These are phyloP conservation scores for Astrothelium subdiscretum DNA, from an alignment of 495 filamentous ascomycete species.

Conservation along the genomic window DNA sequence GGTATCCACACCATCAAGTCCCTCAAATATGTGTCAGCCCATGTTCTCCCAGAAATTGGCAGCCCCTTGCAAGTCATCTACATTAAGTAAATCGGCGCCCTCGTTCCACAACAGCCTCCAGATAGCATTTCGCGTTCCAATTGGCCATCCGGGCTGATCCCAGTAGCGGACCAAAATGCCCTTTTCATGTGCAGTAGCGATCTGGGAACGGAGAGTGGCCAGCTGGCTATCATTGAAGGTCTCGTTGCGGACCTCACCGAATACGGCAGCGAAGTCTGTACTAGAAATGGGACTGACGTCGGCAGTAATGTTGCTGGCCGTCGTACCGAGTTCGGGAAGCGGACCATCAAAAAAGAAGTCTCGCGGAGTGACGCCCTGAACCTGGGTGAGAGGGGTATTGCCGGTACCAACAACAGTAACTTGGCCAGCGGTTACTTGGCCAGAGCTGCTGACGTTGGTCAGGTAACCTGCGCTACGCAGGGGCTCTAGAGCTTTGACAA, in stretches of 20 bases:
- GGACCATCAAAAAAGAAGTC: constrained; percentile 56
- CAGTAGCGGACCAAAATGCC: constrained; percentile 30
- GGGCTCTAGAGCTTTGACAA: constrained; percentile 24
- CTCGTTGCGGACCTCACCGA: constrained; percentile 28
- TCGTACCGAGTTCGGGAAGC: constrained; percentile 35
- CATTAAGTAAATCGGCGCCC: constrained; percentile 30
- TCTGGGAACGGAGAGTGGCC: constrained; percentile 24
- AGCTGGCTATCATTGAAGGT: constrained; percentile 26
- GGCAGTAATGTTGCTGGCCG: constrained; percentile 26
- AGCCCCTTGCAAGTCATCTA: constrained; percentile 30
- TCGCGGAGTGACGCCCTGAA: constrained; percentile 37
- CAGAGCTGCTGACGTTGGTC: constrained; percentile 22
- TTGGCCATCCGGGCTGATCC: constrained; percentile 28
- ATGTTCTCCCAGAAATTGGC: constrained; percentile 28
- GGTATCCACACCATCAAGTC: background rate
- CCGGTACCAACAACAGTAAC: constrained; percentile 32
- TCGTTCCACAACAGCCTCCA: constrained; percentile 27
- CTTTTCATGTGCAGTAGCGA: constrained; percentile 27
- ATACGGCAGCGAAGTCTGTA: constrained; percentile 15
- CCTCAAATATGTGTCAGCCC: background rate
- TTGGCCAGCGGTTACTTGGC: constrained; percentile 13
- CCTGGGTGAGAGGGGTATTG: constrained; percentile 29
- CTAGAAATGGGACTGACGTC: constrained; percentile 22
- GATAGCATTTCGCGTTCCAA: constrained; percentile 26
- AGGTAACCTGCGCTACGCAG: constrained; percentile 22